These are phyloP conservation scores for Metschnikowia amazonensis DNA, from an alignment of 805 yeast species.

Conservation along the genomic window DNA sequence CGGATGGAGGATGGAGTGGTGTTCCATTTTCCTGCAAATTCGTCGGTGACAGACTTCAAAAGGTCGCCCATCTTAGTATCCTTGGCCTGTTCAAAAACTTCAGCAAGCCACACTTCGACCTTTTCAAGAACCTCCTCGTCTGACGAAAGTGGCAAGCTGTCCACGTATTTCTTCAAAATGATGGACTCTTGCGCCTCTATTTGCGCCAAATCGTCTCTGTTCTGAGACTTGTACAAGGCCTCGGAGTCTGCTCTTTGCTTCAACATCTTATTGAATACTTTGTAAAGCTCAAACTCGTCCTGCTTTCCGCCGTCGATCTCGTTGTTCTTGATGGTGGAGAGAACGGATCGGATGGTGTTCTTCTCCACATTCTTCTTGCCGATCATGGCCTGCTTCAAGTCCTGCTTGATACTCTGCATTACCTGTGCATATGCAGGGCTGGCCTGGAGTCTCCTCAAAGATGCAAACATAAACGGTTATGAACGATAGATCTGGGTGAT, in stretches of 20 bases:
- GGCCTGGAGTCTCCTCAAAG: slow-evolving; percentile 28
- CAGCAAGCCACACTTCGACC: slow-evolving; percentile 24
- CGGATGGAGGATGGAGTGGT: slow-evolving; percentile 19
- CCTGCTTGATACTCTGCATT: slow-evolving; percentile 17
- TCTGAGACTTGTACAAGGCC: slow-evolving; percentile 42
- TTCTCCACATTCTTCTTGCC: slow-evolving; percentile 24
- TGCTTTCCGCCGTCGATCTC: slow-evolving; percentile 25
- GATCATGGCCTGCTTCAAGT: slow-evolving; percentile 26
- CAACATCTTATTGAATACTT: slow-evolving; percentile 35
- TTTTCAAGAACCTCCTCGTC: slow-evolving; percentile 36
- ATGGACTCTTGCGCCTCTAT: slow-evolving; percentile 46
- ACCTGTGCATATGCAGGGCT: slow-evolving; percentile 32
- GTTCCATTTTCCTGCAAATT: slow-evolving; percentile 20
- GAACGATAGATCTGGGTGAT: background rate
- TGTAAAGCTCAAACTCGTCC: slow-evolving; percentile 20
- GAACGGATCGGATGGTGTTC: slow-evolving; percentile 42
- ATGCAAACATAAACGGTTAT: slow-evolving; percentile 15
- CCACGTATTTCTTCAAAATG: slow-evolving; percentile 39
- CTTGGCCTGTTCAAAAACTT: slow-evolving; percentile 4
- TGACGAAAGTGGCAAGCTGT: slow-evolving; percentile 45
- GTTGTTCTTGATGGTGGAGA: slow-evolving; percentile 42
- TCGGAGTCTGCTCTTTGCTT: slow-evolving; percentile 49
- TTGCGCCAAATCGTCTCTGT: slow-evolving; percentile 51
- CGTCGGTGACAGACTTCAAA: slow-evolving; percentile 15
- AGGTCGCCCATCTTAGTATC: slow-evolving; percentile 10